Conservation (phyloP, 805 yeast species). For the Pichia kluyveri region DNA sequence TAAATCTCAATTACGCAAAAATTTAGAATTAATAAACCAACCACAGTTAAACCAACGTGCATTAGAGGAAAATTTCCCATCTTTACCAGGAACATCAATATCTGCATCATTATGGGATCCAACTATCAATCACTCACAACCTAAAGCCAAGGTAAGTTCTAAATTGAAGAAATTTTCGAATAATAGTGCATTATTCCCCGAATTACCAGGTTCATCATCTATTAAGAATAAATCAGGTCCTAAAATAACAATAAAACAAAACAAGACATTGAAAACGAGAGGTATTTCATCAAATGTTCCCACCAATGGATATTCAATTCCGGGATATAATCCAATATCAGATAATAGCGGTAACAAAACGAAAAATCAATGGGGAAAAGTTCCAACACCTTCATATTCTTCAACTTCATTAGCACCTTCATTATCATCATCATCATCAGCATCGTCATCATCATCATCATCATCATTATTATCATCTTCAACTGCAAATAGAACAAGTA, state of each 20-base stretch:
- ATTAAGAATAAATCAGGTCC: neutral
- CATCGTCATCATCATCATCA: neutral
- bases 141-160: neutral
- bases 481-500: slow-evolving; percentile 1
- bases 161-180: neutral
- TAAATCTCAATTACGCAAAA: slow-evolving; percentile 35
- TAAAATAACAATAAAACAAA: neutral
- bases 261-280: slow-evolving; percentile 6
- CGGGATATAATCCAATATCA: slow-evolving; percentile 13
- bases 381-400: slow-evolving; percentile 8
- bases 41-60: slow-evolving; percentile 18
- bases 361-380: slow-evolving; percentile 13
- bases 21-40: slow-evolving; percentile 25
- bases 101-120: neutral
- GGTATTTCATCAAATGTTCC: slow-evolving; percentile 12
- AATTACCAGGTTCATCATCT: neutral
- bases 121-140: neutral
- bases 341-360: neutral
- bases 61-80: slow-evolving; percentile 39
- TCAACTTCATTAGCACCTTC: neutral
- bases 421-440: neutral
- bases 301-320: slow-evolving; percentile 12
- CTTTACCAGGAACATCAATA: slow-evolving; percentile 26
- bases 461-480: slow-evolving; percentile 1
- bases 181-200: neutral